phyloP scores from a whole-genome alignment of 2,329 filamentous ascomycete genomes.

The Verticillium alfalfae region DNA sequence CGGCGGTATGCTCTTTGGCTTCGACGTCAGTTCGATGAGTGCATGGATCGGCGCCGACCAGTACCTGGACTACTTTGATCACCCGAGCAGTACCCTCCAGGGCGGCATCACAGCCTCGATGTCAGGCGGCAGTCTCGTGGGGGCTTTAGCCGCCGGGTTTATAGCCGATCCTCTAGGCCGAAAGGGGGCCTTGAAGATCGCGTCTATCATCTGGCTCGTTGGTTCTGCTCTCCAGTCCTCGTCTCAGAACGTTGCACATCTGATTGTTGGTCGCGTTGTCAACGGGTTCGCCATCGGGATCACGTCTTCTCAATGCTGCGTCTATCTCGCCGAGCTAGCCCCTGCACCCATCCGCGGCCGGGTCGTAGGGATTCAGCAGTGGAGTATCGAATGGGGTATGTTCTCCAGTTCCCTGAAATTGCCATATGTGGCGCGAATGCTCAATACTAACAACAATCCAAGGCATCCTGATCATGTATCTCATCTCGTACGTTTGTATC shows the following conservation, averaged over 20 bases:
- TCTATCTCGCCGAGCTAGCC: constrained; percentile 64
- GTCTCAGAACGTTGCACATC: constrained; percentile 48
- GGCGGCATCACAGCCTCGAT: constrained; percentile 48
- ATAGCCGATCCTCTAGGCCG: constrained; percentile 44
- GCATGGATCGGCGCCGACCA: constrained; percentile 47
- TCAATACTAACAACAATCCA: neutral
- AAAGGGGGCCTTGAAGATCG: constrained; percentile 37
- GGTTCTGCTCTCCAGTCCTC: constrained; percentile 57
- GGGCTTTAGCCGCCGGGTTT: constrained; percentile 40
- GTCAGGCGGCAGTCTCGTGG: constrained; percentile 45
- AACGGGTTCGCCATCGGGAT: constrained; percentile 63
- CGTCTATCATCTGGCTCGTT: constrained; percentile 43
- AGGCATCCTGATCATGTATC: constrained; percentile 63
- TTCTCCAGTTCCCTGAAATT: constrained; percentile 3
- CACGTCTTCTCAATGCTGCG: constrained; percentile 61
- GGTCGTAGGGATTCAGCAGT: constrained; percentile 67
- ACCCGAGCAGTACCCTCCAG: constrained; percentile 37
- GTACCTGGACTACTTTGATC: constrained; percentile 47
- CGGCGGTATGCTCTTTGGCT: constrained; percentile 42
- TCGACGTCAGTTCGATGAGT: constrained; percentile 54
- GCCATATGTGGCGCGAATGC: constrained; percentile 9
- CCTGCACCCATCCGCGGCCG: constrained; percentile 52
- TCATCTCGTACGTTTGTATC: constrained; percentile 59
- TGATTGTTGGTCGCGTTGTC: constrained; percentile 52
- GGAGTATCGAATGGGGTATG: constrained; percentile 59